Evolutionary conservation across 176 grass and related monocot species (phyloP).

Genomic region (Oryza nivara): DNA sequence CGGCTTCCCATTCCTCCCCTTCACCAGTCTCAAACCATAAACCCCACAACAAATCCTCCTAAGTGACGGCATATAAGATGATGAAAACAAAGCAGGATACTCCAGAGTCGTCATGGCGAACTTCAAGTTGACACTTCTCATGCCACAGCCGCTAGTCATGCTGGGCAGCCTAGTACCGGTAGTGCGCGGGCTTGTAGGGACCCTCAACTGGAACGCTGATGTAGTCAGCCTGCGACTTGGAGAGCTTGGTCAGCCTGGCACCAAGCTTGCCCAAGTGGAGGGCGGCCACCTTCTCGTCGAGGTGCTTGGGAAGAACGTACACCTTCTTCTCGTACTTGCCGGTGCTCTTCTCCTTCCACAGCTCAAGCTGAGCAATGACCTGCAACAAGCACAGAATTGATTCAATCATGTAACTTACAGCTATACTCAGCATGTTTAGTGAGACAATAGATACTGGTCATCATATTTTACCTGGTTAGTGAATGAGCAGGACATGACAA

Average conservation of each 20-base stretch:
- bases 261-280: conserved; percentile 94
- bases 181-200: conserved; percentile 81
- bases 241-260: conserved; percentile 82
- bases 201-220: conserved; percentile 78
- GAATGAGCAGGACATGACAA: conserved; percentile 99
- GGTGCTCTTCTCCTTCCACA: conserved; percentile 84
- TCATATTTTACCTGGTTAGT: conserved; percentile 82
- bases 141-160: conserved; percentile 25
- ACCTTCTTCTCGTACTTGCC: conserved; percentile 99
- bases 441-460: not conserved
- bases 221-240: conserved; percentile 74
- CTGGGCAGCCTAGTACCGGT: conserved; percentile 73
- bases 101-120: not conserved
- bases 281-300: conserved; percentile 96
- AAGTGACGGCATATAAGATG: not conserved
- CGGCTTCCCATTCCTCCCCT: not conserved
- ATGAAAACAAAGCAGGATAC: conserved; percentile 27
- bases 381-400: conserved; percentile 37
- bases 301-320: conserved; percentile 91
- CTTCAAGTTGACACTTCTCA: not conserved
- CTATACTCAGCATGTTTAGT: not conserved
- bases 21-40: conserved; percentile 35
- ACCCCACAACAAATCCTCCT: conserved; percentile 24
- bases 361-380: conserved; percentile 95
- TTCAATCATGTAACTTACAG: not conserved